phyloP scores from a whole-genome alignment of 768 basidiomycete species.

The Daedaleopsis sinensis region DNA sequence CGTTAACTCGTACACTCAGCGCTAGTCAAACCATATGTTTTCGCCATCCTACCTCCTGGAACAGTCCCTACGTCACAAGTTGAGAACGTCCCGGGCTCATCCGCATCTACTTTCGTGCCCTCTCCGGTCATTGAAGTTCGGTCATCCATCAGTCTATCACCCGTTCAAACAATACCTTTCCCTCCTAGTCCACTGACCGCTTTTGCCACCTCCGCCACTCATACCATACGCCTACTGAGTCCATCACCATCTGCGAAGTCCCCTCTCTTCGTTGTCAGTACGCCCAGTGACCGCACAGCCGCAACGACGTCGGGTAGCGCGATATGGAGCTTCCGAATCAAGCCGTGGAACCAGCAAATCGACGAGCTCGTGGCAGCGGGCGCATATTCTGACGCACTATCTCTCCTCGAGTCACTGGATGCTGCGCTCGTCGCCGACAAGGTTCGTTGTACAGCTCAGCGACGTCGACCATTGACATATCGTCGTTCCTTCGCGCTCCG shows the following conservation, averaged over 20 bases:
- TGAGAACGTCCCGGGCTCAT: slow-evolving; percentile 26
- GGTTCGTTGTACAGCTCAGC: slow-evolving; percentile 36
- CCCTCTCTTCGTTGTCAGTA: slow-evolving; percentile 65
- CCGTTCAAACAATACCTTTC: slow-evolving; percentile 65
- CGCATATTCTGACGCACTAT: slow-evolving; percentile 77
- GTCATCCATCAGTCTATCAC: slow-evolving; percentile 66
- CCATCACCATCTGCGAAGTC: slow-evolving; percentile 55
- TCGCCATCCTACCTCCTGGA: slow-evolving; percentile 74
- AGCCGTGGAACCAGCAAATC: slow-evolving; percentile 77
- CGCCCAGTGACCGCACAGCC: slow-evolving; percentile 71
- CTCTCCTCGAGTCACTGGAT: slow-evolving; percentile 74
- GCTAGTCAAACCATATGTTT: slow-evolving; percentile 75
- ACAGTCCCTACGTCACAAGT: slow-evolving; percentile 45
- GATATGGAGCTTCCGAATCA: slow-evolving; percentile 77
- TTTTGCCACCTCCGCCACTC: slow-evolving; percentile 16
- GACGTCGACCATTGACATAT: neutral
- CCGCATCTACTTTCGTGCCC: slow-evolving; percentile 45
- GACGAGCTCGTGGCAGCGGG: slow-evolving; percentile 78
- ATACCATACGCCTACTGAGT: slow-evolving; percentile 66
- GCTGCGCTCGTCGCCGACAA: slow-evolving; percentile 61
- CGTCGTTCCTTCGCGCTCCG: neutral
- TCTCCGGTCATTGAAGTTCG: slow-evolving; percentile 70
- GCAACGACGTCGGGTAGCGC: slow-evolving; percentile 72
- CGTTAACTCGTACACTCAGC: slow-evolving; percentile 34
- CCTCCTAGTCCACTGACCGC: slow-evolving; percentile 49